Conservation (phyloP, 192 early-diverging fungal species). For the Entrophospora sp. region DNA sequence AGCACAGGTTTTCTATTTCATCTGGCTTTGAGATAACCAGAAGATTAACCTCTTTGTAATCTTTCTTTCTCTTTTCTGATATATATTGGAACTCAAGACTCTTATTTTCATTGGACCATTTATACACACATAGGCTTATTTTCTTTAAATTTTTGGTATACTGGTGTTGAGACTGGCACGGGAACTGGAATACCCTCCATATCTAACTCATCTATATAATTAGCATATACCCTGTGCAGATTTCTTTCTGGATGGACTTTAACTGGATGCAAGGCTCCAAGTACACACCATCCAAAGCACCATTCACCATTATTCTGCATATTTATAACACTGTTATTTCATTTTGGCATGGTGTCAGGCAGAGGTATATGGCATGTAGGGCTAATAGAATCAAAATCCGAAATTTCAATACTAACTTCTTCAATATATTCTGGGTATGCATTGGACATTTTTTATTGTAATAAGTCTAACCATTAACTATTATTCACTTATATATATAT, state of each 20-base stretch:
- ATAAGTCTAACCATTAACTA: background rate
- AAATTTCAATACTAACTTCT: constrained; percentile 9
- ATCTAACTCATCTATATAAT: background rate
- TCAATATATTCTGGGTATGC: constrained; percentile 1
- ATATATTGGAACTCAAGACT: background rate
- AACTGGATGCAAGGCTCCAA: constrained; percentile 3
- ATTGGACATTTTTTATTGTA: constrained; percentile 6
- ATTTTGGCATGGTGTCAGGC: background rate
- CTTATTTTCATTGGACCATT: constrained; percentile 6
- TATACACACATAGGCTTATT: constrained; percentile 14
- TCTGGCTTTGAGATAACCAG: background rate
- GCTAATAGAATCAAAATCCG: background rate
- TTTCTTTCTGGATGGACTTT: constrained; percentile 14
- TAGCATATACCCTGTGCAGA: background rate
- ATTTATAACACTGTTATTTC: constrained; percentile 6
- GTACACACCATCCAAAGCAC: background rate
- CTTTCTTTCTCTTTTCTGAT: background rate
- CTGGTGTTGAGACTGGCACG: constrained; percentile 1
- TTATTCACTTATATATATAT: background rate
- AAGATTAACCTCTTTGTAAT: constrained; percentile 6
- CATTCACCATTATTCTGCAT: constrained; percentile 13
- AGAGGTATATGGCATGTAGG: background rate
- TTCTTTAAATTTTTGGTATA: constrained; percentile 10
- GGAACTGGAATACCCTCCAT: background rate
- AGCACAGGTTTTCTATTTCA: too few relatives aligned